Percentiles rank a stretch among this genome's conserved stretches.
Conservation (phyloP, 768 basidiomycete species). For the Leucocoprinus sp. region DNA sequence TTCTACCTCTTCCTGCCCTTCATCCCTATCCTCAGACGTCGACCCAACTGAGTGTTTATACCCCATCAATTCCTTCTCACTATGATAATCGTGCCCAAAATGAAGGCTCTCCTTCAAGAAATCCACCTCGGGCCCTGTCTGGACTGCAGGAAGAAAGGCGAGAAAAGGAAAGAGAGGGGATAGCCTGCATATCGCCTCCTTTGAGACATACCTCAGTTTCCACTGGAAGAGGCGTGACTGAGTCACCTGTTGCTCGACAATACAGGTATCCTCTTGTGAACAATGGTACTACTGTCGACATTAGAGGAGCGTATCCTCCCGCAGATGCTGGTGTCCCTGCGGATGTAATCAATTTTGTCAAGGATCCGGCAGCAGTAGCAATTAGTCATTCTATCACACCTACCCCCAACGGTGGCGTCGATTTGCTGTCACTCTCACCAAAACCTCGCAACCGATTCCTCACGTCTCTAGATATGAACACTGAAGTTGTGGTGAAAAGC, state of each 20-base stretch:
- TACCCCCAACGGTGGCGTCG: conserved; percentile 13
- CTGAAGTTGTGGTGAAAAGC: conserved; percentile 35
- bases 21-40: neutral
- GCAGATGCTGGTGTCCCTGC: neutral
- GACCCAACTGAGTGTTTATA: neutral
- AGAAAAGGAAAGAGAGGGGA: conserved; percentile 4
- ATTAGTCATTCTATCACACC: neutral
- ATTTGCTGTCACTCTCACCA: conserved; percentile 49
- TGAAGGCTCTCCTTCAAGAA: neutral
- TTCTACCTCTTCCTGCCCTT: neutral
- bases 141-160: neutral
- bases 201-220: conserved; percentile 5
- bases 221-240: conserved; percentile 4
- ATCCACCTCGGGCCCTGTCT: neutral
- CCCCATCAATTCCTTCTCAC: neutral
- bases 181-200: conserved; percentile 1
- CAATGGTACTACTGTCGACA: neutral
- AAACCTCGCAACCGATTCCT: conserved; percentile 59
- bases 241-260: conserved; percentile 7
- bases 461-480: conserved; percentile 29
- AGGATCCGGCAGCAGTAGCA: neutral
- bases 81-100: neutral
- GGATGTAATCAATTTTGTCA: neutral
- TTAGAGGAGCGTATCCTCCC: neutral
- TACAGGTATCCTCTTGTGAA: conserved; percentile 2